These are phyloP conservation scores for Akanthomyces lecanii DNA, from an alignment of 2,329 filamentous ascomycete species.

Conservation along the genomic window DNA sequence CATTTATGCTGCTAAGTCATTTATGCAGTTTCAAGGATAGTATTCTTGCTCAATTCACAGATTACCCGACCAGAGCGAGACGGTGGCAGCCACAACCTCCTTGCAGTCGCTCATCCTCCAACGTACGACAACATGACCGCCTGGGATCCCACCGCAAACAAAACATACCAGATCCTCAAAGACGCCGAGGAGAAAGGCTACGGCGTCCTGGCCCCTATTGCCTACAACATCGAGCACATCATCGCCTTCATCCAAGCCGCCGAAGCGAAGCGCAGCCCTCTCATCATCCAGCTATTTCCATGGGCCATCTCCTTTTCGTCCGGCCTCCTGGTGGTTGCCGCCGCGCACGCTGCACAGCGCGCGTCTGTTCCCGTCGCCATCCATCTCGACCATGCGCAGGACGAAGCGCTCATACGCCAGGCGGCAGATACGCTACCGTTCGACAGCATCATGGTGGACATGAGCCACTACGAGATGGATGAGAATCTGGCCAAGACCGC, in stretches of 20 bases:
- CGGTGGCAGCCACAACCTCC: not conserved
- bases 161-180: slow-evolving; percentile 41
- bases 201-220: slow-evolving; percentile 50
- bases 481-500: slow-evolving; percentile 63
- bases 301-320: slow-evolving; percentile 64
- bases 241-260: slow-evolving; percentile 64
- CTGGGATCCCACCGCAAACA: slow-evolving; percentile 24
- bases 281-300: slow-evolving; percentile 68
- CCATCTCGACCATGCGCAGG: slow-evolving; percentile 65
- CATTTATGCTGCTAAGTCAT: too few relatives aligned
- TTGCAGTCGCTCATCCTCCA: not conserved
- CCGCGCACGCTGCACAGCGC: slow-evolving; percentile 49
- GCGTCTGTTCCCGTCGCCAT: slow-evolving; percentile 57
- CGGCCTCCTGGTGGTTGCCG: slow-evolving; percentile 48
- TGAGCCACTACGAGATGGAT: slow-evolving; percentile 66
- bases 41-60: too few relatives aligned
- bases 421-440: slow-evolving; percentile 56
- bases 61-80: too few relatives aligned
- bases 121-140: slow-evolving; percentile 18
- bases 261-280: slow-evolving; percentile 60
- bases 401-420: slow-evolving; percentile 51
- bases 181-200: slow-evolving; percentile 49
- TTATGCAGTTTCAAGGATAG: too few relatives aligned
- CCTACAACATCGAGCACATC: slow-evolving; percentile 68
- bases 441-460: slow-evolving; percentile 73